These are phyloP conservation scores for Tephrocybe rancida DNA, from an alignment of 768 basidiomycete species.

Conservation along the genomic window DNA sequence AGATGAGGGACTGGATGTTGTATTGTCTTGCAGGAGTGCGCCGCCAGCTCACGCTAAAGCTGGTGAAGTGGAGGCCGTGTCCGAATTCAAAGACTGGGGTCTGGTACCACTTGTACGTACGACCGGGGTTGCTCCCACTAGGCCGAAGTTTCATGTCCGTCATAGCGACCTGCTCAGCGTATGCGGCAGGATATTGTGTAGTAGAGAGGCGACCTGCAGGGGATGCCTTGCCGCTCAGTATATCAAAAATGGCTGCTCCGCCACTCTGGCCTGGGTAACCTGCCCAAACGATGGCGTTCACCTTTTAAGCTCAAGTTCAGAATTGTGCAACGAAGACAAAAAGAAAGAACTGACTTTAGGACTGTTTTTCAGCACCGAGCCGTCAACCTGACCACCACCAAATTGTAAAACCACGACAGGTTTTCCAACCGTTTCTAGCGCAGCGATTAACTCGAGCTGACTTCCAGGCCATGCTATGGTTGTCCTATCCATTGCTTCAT, in stretches of 20 bases:
- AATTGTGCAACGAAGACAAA: background rate
- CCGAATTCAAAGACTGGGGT: constrained; percentile 57
- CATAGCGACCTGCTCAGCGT: constrained; percentile 51
- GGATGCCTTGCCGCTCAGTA: constrained; percentile 50
- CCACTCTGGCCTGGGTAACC: constrained; percentile 62
- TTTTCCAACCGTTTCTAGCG: constrained; percentile 47
- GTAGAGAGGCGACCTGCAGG: constrained; percentile 57
- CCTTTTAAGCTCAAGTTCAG: constrained; percentile 27
- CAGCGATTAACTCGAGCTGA: constrained; percentile 50
- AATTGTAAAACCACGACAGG: constrained; percentile 57
- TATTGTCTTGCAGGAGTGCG: constrained; percentile 35
- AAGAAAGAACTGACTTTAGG: constrained; percentile 33
- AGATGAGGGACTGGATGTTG: constrained; percentile 41
- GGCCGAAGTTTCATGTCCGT: constrained; percentile 61
- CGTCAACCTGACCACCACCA: constrained; percentile 60
- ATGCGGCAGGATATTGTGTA: constrained; percentile 56
- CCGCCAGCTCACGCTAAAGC: constrained; percentile 44
- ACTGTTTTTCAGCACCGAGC: constrained; percentile 45
- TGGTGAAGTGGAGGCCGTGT: constrained; percentile 56
- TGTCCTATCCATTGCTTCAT: constrained; percentile 47
- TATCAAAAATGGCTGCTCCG: constrained; percentile 54
- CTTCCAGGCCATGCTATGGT: constrained; percentile 57
- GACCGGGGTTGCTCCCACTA: constrained; percentile 48
- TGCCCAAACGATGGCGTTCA: constrained; percentile 57
- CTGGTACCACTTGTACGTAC: constrained; percentile 62